Evolutionary conservation across 768 basidiomycete genomes (phyloP), one percentile per base, ranked within the genome.

Genomic region (Mycena vulgaris): DNA sequence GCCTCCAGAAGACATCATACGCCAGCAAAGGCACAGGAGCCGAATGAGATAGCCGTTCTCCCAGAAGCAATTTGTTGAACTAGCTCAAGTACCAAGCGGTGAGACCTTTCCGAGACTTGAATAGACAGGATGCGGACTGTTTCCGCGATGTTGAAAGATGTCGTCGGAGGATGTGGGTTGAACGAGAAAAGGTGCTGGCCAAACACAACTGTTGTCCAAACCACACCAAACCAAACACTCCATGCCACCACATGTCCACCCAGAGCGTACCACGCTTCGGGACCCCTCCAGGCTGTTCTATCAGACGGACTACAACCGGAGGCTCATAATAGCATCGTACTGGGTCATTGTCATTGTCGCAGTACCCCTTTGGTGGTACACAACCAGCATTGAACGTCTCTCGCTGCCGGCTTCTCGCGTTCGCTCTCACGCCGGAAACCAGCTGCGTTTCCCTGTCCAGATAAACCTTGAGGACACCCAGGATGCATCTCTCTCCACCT

Each of bases 341-440:
- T 96, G 96, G 90, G 63, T 87, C 28, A 81, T 95, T 30, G 86
- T 98, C 39, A 72, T 97, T 37, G 81, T 95, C 9, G 92, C 92
- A 1, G 68, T 97, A 23, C 98, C 98, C 3, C 86, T 95, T 56
- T 99, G 98, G 98, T 98, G 96, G 95, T 86, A 85, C 58, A 92
- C 93, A 30, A 99, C 98, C 6, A 94, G 93, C 71, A 97, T 99
- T 31, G 88, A 96, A 76, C 89, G 97, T 30, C 85, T 93, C 19
- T 83, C 92, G 0, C 83, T 98, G 16, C 95, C 97, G 1, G 82
- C 85, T 10, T 79, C 81, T 48, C 87, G 89, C 25, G 90, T 96
- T 37, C 78, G 79, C 45, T 83, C 85, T 8, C 86, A 91, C 74
- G 83, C 87, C 48, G 78, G 81, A 53, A 84, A 82, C 67, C 78